Conservation (phyloP, 306 rosid genomes). For the Cucurbita pepo region DNA sequence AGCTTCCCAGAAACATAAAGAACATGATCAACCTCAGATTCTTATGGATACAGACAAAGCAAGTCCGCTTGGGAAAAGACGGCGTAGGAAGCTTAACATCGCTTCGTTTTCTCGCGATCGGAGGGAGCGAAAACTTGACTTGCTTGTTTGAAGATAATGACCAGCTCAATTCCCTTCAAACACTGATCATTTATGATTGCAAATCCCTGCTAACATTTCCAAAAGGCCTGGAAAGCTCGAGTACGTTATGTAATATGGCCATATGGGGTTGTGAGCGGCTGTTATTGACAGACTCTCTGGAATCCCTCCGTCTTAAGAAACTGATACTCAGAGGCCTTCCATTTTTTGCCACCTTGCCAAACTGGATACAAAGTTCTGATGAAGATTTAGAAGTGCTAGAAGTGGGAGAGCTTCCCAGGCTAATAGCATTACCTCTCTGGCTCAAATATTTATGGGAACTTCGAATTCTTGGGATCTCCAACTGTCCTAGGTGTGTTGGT, state of each 20-base stretch:
- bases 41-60: not conserved
- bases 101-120: not conserved
- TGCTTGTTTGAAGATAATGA: not conserved
- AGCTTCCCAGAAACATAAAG: conserved; percentile 7
- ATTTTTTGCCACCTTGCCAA: not conserved
- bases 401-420: not conserved
- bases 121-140: not conserved
- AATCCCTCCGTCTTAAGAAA: not conserved
- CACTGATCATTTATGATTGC: not conserved
- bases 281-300: not conserved
- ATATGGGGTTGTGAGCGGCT: not conserved
- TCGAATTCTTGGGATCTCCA: not conserved
- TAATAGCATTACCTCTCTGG: not conserved
- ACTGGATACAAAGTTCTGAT: not conserved
- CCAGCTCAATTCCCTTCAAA: not conserved
- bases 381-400: not conserved
- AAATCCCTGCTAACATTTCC: not conserved
- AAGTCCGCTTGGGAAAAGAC: not conserved
- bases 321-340: not conserved
- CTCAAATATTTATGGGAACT: not conserved
- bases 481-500: not conserved
- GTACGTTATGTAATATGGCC: not conserved
- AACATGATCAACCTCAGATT: conserved; percentile 9
- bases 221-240: not conserved
- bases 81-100: not conserved